These are phyloP conservation scores for Zygoascus hellenicus DNA, from an alignment of 1,139 yeast species.

Conservation along the genomic window DNA sequence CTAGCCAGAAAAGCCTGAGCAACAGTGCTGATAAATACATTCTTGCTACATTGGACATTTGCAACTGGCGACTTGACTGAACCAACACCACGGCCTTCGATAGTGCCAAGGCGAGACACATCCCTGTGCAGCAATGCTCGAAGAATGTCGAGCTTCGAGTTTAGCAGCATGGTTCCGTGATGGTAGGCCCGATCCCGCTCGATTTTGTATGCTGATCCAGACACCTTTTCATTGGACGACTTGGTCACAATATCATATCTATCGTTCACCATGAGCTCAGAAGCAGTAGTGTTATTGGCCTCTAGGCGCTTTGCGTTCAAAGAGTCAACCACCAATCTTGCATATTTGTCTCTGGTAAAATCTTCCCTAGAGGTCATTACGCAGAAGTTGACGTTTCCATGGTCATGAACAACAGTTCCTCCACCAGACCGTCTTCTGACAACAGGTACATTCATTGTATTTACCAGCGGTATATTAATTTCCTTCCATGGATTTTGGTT, in stretches of 20 bases:
- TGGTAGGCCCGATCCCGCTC: slow-evolving; percentile 82
- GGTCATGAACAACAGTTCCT: slow-evolving; percentile 93
- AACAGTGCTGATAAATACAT: slow-evolving; percentile 47
- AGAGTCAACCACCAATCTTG: slow-evolving; percentile 47
- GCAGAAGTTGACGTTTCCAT: slow-evolving; percentile 86
- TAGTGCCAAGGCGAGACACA: slow-evolving; percentile 40
- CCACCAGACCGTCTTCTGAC: slow-evolving; percentile 87
- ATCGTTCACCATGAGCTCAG: slow-evolving; percentile 45
- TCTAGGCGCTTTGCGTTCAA: slow-evolving; percentile 37
- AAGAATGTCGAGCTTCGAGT: slow-evolving; percentile 55
- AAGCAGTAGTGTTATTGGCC: slow-evolving; percentile 9
- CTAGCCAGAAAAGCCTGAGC: slow-evolving; percentile 35
- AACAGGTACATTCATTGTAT: slow-evolving; percentile 54
- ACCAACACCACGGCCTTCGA: slow-evolving; percentile 58
- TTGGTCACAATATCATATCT: slow-evolving; percentile 72
- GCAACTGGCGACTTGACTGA: slow-evolving; percentile 76
- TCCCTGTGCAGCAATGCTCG: slow-evolving; percentile 52
- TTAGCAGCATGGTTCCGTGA: slow-evolving; percentile 91
- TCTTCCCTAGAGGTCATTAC: slow-evolving; percentile 64
- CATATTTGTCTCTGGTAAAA: slow-evolving; percentile 62
- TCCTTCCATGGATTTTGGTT: slow-evolving; percentile 96
- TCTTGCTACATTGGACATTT: slow-evolving; percentile 48
- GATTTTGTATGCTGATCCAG: slow-evolving; percentile 89
- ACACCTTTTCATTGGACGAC: slow-evolving; percentile 50
- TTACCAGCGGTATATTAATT: slow-evolving; percentile 57